A percentile compares a stretch with the other conserved stretches of the same genome.
These are phyloP conservation scores for Setaria italica DNA, from an alignment of 202 grass and related monocot genomes.

Conservation along the genomic window DNA sequence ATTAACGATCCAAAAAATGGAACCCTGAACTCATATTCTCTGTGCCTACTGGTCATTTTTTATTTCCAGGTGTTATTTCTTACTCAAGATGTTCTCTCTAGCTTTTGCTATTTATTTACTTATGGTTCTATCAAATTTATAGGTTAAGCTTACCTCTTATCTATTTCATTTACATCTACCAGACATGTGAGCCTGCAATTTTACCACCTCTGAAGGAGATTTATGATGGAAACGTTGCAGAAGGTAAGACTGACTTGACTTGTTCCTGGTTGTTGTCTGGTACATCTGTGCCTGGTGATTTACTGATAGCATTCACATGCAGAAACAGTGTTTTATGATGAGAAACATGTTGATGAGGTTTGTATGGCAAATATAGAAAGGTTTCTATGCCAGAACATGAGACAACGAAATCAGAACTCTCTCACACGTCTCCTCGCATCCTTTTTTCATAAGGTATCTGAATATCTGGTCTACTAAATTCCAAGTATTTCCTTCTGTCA, in stretches of 20 bases:
- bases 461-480: slow-evolving; percentile 25
- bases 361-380: slow-evolving; percentile 69
- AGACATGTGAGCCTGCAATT: slow-evolving; percentile 84
- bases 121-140: slow-evolving; percentile 1
- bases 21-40: slow-evolving; percentile 89
- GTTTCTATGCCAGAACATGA: slow-evolving; percentile 46
- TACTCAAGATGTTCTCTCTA: slow-evolving; percentile 14
- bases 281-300: slow-evolving; percentile 27
- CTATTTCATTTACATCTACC: slow-evolving; percentile 17
- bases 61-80: slow-evolving; percentile 80
- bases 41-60: slow-evolving; percentile 87
- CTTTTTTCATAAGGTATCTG: slow-evolving; percentile 73
- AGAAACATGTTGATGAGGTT: slow-evolving; percentile 59
- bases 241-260: slow-evolving; percentile 51
- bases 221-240: slow-evolving; percentile 60
- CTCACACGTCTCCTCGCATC: slow-evolving; percentile 56
- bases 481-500: slow-evolving; percentile 23
- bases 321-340: slow-evolving; percentile 48
- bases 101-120: neutral
- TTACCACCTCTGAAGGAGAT: slow-evolving; percentile 85
- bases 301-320: slow-evolving; percentile 38
- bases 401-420: slow-evolving; percentile 68
- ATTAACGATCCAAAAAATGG: slow-evolving; percentile 89
- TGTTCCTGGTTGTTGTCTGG: slow-evolving; percentile 36
- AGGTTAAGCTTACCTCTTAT: slow-evolving; percentile 3